Percentiles rank a stretch among this genome's conserved stretches.
phyloP scores from a whole-genome alignment of 2,329 filamentous ascomycete genomes.

The Botrytis deweyae region DNA sequence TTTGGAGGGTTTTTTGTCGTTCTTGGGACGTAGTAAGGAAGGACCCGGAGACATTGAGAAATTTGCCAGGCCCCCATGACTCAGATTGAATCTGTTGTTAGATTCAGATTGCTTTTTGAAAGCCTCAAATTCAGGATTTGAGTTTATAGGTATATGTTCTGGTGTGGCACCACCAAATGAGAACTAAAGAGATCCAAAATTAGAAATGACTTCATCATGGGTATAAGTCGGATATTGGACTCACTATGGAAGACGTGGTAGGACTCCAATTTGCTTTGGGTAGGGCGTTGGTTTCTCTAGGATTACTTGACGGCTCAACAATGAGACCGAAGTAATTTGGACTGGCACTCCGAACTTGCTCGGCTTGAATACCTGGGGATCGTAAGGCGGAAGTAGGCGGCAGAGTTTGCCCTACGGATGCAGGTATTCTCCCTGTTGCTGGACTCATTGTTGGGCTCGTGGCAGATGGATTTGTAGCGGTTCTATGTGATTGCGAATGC shows the following conservation, averaged over 20 bases:
- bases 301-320: slow-evolving; percentile 59
- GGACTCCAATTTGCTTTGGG: slow-evolving; percentile 74
- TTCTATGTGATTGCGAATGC: slow-evolving; percentile 30
- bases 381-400: slow-evolving; percentile 29
- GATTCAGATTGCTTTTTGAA: slow-evolving; percentile 73
- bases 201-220: slow-evolving; percentile 5
- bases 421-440: slow-evolving; percentile 27
- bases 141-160: slow-evolving; percentile 67
- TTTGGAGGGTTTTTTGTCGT: slow-evolving; percentile 31
- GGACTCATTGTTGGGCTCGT: slow-evolving; percentile 30
- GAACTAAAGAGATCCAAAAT: slow-evolving; percentile 40
- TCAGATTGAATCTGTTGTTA: slow-evolving; percentile 53
- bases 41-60: slow-evolving; percentile 43
- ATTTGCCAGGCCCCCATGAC: slow-evolving; percentile 45
- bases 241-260: slow-evolving; percentile 61
- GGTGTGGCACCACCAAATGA: slow-evolving; percentile 69
- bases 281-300: slow-evolving; percentile 62
- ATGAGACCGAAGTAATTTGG: slow-evolving; percentile 86
- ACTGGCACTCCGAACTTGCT: slow-evolving; percentile 53
- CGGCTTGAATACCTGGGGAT: slow-evolving; percentile 31
- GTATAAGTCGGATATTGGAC: background rate
- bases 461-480: slow-evolving; percentile 19
- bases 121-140: slow-evolving; percentile 79
- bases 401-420: slow-evolving; percentile 35
- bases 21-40: slow-evolving; percentile 25